Conservation (phyloP, 139 green algal species). For the Micromonas pusilla region DNA sequence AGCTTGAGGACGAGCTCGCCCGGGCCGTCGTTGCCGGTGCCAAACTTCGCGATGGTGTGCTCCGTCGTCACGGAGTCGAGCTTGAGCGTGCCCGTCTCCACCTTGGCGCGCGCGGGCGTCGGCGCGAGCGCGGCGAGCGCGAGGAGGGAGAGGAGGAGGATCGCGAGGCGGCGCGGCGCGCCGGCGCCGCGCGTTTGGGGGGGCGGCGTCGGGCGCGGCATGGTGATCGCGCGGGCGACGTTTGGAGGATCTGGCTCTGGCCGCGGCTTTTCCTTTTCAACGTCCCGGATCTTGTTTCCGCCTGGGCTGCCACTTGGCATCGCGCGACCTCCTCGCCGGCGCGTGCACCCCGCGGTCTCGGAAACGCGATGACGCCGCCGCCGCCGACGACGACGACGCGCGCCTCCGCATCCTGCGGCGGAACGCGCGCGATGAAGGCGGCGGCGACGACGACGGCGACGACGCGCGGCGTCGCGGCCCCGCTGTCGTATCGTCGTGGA, state of each 20-base stretch:
- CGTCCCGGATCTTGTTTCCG: too few species aligned
- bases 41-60: background rate
- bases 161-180: background rate
- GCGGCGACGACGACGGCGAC: background rate
- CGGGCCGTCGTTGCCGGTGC: background rate
- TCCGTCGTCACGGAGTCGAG: conserved; percentile 1
- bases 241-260: too few species aligned
- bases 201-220: too few species aligned
- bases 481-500: too few species aligned
- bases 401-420: background rate
- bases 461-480: too few species aligned
- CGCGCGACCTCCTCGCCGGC: too few species aligned
- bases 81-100: background rate
- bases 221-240: too few species aligned
- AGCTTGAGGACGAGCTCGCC: background rate
- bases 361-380: background rate
- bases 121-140: background rate
- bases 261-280: too few species aligned
- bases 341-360: background rate
- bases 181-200: too few species aligned
- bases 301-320: too few species aligned
- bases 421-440: background rate
- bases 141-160: background rate
- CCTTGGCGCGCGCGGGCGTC: background rate
- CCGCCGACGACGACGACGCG: background rate